Conservation (phyloP, 805 yeast species). For the Teunomyces gatunensis region DNA sequence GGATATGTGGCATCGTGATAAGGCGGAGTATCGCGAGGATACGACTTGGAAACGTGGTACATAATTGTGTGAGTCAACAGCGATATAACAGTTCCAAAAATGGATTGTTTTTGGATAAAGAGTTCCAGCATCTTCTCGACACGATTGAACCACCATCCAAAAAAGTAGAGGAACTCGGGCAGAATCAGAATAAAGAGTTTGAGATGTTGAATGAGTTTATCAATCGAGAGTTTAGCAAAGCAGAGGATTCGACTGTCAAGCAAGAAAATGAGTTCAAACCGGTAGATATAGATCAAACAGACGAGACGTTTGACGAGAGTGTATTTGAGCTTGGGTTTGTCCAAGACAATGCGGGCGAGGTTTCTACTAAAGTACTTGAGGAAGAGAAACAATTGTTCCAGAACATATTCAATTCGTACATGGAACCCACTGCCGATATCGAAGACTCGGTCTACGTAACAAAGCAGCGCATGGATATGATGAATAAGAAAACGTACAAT, state of each 20-base stretch:
- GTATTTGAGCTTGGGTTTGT: constrained; percentile 8
- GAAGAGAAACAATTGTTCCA: constrained; percentile 23
- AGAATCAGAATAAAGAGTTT: constrained; percentile 5
- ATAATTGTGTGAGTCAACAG: not conserved
- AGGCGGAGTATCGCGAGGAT: not conserved
- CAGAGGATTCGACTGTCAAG: not conserved
- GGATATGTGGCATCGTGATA: not conserved
- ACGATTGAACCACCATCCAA: not conserved
- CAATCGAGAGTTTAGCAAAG: constrained; percentile 6
- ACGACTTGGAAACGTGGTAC: not conserved
- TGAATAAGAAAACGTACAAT: constrained; percentile 3
- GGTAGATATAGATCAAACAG: constrained; percentile 12
- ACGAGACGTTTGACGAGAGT: constrained; percentile 9
- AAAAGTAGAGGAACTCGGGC: not conserved
- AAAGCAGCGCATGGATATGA: constrained; percentile 1
- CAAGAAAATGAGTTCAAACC: constrained; percentile 8
- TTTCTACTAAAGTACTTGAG: constrained; percentile 10
- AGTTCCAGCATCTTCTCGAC: constrained; percentile 1
- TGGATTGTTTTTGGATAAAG: not conserved
- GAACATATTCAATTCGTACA: constrained; percentile 24
- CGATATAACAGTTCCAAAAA: not conserved
- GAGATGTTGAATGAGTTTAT: constrained; percentile 13
- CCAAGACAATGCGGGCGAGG: not conserved
- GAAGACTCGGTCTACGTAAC: constrained; percentile 8
- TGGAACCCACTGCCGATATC: constrained; percentile 13